Percentiles rank a stretch among this genome's conserved stretches.
Conservation (phyloP, 164 flowering plant species). For the Dillenia turbinata region DNA sequence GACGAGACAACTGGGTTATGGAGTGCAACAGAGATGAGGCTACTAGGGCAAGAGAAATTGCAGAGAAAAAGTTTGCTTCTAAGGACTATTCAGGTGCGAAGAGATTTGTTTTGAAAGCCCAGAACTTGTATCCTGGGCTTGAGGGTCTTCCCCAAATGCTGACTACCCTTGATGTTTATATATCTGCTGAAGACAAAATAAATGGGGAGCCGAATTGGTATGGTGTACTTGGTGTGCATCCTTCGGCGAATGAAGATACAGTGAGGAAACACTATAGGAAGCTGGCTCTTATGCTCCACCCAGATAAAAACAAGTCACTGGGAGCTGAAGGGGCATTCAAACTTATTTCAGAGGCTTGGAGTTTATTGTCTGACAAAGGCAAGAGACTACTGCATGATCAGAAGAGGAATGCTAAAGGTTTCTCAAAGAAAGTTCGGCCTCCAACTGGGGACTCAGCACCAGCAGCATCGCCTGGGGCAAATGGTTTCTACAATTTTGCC, state of each 20-base stretch:
- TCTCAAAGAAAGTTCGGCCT: slow-evolving; percentile 29
- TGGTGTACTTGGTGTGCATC: slow-evolving; percentile 65
- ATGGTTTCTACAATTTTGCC: slow-evolving; percentile 52
- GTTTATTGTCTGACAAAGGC: slow-evolving; percentile 66
- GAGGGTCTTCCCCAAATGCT: slow-evolving; percentile 74
- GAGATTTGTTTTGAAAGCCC: slow-evolving; percentile 77
- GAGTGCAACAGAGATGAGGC: slow-evolving; percentile 91
- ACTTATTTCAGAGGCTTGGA: slow-evolving; percentile 84
- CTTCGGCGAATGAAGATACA: slow-evolving; percentile 65
- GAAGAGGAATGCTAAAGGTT: slow-evolving; percentile 33
- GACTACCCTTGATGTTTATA: slow-evolving; percentile 56
- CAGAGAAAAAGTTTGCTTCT: slow-evolving; percentile 56
- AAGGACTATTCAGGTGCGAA: slow-evolving; percentile 63
- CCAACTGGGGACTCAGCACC: slow-evolving; percentile 29
- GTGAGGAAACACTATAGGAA: slow-evolving; percentile 76
- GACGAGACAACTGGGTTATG: slow-evolving; percentile 26
- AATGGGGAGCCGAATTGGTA: slow-evolving; percentile 79
- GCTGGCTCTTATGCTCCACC: slow-evolving; percentile 85
- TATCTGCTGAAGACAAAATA: slow-evolving; percentile 57
- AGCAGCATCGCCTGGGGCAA: slow-evolving; percentile 28
- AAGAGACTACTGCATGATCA: slow-evolving; percentile 62
- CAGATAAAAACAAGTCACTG: slow-evolving; percentile 85
- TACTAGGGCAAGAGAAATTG: slow-evolving; percentile 60
- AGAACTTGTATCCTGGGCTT: slow-evolving; percentile 57
- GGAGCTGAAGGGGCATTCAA: slow-evolving; percentile 97